Evolutionary conservation across 345 rosid genomes (phyloP).

Genomic region (Arabis alpina): DNA sequence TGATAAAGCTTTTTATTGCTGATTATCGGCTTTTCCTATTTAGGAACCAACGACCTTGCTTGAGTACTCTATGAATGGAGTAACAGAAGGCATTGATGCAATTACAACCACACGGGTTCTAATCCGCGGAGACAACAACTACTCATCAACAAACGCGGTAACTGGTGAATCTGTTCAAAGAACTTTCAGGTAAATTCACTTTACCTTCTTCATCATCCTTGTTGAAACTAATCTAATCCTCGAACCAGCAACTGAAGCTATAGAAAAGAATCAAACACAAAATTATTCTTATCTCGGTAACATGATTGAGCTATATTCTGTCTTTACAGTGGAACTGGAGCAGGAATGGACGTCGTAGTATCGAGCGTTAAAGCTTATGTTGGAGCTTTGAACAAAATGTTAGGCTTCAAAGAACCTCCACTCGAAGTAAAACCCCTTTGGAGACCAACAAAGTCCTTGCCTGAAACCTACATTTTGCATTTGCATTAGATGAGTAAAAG

Average conservation of each 20-base stretch:
- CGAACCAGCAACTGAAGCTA: neutral
- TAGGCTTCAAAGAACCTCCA: slow-evolving; percentile 51
- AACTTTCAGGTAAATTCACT: slow-evolving; percentile 67
- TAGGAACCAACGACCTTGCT: slow-evolving; percentile 79
- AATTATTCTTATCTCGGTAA: neutral
- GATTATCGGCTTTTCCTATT: neutral
- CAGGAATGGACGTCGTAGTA: slow-evolving; percentile 77
- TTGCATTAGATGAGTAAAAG: neutral
- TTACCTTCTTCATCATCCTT: slow-evolving; percentile 1
- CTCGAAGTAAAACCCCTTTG: slow-evolving; percentile 28
- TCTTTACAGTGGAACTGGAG: slow-evolving; percentile 71
- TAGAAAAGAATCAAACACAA: neutral
- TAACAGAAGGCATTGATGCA: slow-evolving; percentile 96
- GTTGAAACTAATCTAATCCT: neutral
- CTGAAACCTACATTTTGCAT: slow-evolving; percentile 27
- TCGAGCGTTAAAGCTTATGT: slow-evolving; percentile 89
- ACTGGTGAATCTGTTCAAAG: slow-evolving; percentile 65
- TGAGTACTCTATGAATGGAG: slow-evolving; percentile 85
- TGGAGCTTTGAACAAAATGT: slow-evolving; percentile 81
- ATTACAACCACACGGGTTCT: slow-evolving; percentile 93
- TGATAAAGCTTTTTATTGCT: neutral
- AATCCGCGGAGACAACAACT: slow-evolving; percentile 65
- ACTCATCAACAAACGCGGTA: slow-evolving; percentile 52
- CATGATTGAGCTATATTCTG: slow-evolving; percentile 3
- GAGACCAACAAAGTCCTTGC: slow-evolving; percentile 43